phyloP scores from a whole-genome alignment of 176 grass and related monocot species.

The Olyra latifolia region DNA sequence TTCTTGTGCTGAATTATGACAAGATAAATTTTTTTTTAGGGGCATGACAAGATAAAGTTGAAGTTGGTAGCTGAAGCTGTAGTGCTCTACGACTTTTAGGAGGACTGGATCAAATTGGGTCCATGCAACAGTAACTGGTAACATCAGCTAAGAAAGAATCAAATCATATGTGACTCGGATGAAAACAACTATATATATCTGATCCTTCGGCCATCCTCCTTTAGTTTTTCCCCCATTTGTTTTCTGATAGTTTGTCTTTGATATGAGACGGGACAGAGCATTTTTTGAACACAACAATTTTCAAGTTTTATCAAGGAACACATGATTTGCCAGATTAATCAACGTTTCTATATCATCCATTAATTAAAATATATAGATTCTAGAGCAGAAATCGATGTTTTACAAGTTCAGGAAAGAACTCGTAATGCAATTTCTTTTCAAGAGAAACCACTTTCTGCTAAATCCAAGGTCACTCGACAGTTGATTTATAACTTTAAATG shows the following conservation, averaged over 20 bases:
- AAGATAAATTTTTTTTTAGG: not conserved
- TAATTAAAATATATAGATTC: not conserved
- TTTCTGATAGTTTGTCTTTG: not conserved
- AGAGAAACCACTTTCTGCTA: not conserved
- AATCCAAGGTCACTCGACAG: not conserved
- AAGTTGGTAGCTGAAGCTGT: not conserved
- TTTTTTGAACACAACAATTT: not conserved
- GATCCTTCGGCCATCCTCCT: conserved; percentile 28
- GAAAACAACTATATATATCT: conserved; percentile 22
- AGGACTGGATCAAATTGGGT: conserved; percentile 12
- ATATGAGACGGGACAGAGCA: not conserved
- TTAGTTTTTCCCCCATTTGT: not conserved
- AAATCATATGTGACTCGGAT: conserved; percentile 27
- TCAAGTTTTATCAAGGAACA: not conserved
- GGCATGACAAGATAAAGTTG: conserved; percentile 2
- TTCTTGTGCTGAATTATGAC: not conserved
- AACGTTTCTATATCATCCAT: not conserved
- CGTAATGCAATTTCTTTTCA: not conserved
- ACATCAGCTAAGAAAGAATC: conserved; percentile 38
- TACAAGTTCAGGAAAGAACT: not conserved
- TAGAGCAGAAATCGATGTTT: not conserved
- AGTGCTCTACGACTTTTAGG: conserved; percentile 19
- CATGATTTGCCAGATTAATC: not conserved
- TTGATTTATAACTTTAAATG: not conserved
- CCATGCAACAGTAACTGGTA: conserved; percentile 7